These are phyloP conservation scores for Cladosporium sp. DNA, from an alignment of 2,329 filamentous ascomycete genomes.

Conservation along the genomic window DNA sequence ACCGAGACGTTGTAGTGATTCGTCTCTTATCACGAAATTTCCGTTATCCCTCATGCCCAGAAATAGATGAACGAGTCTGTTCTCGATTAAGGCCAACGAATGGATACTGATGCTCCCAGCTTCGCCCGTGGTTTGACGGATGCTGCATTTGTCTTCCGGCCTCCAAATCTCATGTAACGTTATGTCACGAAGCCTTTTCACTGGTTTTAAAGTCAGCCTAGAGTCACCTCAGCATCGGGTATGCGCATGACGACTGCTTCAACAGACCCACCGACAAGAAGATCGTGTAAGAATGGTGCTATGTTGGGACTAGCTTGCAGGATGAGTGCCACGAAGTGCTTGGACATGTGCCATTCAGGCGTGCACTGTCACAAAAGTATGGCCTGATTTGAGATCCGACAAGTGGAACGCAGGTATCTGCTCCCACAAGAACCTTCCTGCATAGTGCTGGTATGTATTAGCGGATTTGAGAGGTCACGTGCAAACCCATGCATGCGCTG, in stretches of 20 bases:
- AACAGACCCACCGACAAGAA: neutral
- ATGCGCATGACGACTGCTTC: neutral
- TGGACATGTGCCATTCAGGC: neutral
- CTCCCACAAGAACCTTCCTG: neutral
- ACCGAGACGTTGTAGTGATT: neutral
- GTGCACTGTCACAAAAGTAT: neutral
- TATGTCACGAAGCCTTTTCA: neutral
- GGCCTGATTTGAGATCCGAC: neutral
- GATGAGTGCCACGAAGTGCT: neutral
- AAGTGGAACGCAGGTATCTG: neutral
- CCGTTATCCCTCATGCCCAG: neutral
- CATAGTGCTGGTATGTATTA: neutral
- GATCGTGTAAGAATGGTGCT: neutral
- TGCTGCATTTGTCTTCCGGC: neutral
- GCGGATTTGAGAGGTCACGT: no score
- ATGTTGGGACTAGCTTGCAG: neutral
- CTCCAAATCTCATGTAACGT: neutral
- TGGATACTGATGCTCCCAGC: neutral
- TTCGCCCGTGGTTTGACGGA: neutral
- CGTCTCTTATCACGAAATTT: neutral
- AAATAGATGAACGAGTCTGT: neutral
- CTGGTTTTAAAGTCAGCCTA: neutral
- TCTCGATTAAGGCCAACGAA: neutral
- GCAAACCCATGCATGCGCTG: no score
- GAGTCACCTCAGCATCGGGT: neutral